Base-by-base conservation (phyloP, 257 asterid genomes). In the Fraxinus anomala region DNA sequence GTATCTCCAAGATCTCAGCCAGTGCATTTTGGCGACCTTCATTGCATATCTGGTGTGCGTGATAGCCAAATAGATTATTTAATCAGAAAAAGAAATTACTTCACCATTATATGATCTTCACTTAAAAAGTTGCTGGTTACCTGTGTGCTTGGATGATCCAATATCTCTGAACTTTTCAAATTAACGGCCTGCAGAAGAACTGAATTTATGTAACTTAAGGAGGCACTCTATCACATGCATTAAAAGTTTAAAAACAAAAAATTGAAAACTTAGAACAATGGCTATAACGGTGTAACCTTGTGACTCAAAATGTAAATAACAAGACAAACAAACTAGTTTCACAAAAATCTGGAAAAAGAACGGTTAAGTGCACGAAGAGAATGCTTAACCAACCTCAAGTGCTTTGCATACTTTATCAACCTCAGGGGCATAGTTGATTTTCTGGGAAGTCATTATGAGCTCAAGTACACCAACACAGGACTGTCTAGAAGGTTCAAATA, bases 371-470 rank as follows among this genome's bases (percentile, higher is more conserved):
- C 68, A 44, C 77, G 79, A 69, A 84, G 69, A 73, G 81, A 79
- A 69, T 73, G 77, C 70, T 78, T 75, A 68, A 82, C 90, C 79
- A 86, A 94, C 98, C 98, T 94, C 97, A 61, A 94, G 97, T 31
- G 98, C 98, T 83, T 92, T 94, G 94, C 98, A 94, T 54, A 94
- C 97, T 90, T 88, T 94, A 88, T 92, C 96, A 63, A 94, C 97
- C 89, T 94, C 98, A 0, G 97, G 93, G 75, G 97, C 97, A 84
- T 92, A 94, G 61, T 94, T 92, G 83, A 92, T 90, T 85, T 89
- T 92, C 82, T 91, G 97, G 72, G 96, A 92, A 77, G 97, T 94
- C 97, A 92, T 92, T 85, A 94, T 94, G 80, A 94, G 94, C 88
- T 94, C 98, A 39, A 92, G 81, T 26, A 94, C 98, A 28, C 97